Percentiles rank a stretch among this genome's conserved stretches.
Evolutionary conservation across 179 eudicot genomes (phyloP).

Genomic region (Sideroxylon spinosum): DNA sequence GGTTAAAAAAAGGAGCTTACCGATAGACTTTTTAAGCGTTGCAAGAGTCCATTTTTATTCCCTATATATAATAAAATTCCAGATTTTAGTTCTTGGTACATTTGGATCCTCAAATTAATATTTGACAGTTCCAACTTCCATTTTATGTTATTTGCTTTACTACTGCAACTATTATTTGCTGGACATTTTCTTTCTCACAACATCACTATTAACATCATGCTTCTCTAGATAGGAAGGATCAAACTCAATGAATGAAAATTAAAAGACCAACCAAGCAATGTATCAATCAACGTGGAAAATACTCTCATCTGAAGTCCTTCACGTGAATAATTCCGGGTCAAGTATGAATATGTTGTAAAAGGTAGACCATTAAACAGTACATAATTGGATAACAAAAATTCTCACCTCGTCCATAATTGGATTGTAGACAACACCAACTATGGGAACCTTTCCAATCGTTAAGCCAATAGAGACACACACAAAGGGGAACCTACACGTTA

Average conservation of each 20-base stretch:
- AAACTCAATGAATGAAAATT: neutral
- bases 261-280: neutral
- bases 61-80: no score
- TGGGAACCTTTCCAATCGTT: slow-evolving; percentile 70
- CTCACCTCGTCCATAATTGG: slow-evolving; percentile 92
- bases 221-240: neutral
- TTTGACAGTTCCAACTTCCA: no score
- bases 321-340: neutral
- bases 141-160: no score
- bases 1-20: no score
- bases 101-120: no score
- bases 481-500: slow-evolving; percentile 71
- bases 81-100: no score
- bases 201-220: no score
- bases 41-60: no score
- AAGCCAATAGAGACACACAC: slow-evolving; percentile 96
- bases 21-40: no score
- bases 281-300: neutral
- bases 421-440: slow-evolving; percentile 87
- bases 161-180: no score
- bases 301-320: neutral
- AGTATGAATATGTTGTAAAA: neutral
- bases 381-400: neutral
- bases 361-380: neutral
- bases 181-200: no score